phyloP scores from a whole-genome alignment of 1,284 basidiomycete species.

The Amylostereum areolatum region DNA sequence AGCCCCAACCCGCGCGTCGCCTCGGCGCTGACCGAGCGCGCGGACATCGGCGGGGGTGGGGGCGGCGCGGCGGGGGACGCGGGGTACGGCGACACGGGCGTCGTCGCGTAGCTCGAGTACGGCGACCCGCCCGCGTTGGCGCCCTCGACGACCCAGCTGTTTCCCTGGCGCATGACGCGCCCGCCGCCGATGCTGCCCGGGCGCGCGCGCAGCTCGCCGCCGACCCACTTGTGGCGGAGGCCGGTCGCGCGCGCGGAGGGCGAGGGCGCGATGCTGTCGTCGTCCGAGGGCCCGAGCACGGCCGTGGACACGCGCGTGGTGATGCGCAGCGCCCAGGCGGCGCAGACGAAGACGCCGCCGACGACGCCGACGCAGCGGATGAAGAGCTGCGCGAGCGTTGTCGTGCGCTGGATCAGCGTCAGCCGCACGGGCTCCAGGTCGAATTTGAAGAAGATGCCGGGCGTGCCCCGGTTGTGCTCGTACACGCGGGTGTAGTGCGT shows the following conservation, averaged over 20 bases:
- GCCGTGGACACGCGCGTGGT: constrained; percentile 60
- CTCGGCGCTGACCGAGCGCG: constrained; percentile 18
- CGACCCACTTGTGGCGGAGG: constrained; percentile 40
- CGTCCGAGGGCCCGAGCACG: constrained; percentile 56
- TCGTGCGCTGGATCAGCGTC: constrained; percentile 84
- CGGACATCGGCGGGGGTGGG: constrained; percentile 8
- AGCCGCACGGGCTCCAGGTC: constrained; percentile 90
- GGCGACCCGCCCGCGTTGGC: constrained; percentile 23
- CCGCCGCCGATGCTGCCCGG: constrained; percentile 14
- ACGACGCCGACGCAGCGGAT: constrained; percentile 72
- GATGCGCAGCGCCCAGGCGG: constrained; percentile 69
- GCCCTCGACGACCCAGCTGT: constrained; percentile 36
- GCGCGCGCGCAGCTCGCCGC: constrained; percentile 39
- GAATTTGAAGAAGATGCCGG: constrained; percentile 96
- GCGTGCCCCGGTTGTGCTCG: constrained; percentile 74
- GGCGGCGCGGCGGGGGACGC: constrained; percentile 20
- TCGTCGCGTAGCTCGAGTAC: constrained; percentile 31
- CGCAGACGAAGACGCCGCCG: constrained; percentile 79
- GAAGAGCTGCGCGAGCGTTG: constrained; percentile 73
- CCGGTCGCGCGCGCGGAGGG: constrained; percentile 45
- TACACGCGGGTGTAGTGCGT: constrained; percentile 85
- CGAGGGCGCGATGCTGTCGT: constrained; percentile 54
- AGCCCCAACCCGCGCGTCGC: constrained; percentile 29
- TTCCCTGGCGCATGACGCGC: constrained; percentile 32
- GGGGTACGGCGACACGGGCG: constrained; percentile 29